These are phyloP conservation scores for Fusarium tupiense DNA, from an alignment of 2,329 filamentous ascomycete species.

Conservation along the genomic window DNA sequence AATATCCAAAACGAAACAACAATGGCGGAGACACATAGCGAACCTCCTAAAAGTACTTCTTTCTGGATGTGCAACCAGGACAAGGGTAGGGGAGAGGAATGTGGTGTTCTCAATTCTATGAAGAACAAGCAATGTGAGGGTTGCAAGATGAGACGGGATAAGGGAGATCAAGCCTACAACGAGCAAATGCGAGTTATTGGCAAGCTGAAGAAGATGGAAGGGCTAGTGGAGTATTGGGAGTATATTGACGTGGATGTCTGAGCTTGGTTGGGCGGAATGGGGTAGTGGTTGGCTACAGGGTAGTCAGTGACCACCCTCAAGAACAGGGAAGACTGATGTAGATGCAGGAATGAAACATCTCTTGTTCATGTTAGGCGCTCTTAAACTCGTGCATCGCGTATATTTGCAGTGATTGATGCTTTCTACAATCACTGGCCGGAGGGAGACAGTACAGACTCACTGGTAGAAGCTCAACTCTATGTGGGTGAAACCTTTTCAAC, in stretches of 20 bases:
- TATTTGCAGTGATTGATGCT: fast-evolving
- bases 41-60: no score
- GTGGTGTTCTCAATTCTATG: not conserved
- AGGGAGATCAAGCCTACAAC: not conserved
- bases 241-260: not conserved
- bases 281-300: no score
- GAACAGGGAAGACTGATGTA: no score
- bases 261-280: not conserved
- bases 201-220: not conserved
- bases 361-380: fast-evolving
- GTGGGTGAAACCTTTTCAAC: no score
- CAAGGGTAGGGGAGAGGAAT: not conserved
- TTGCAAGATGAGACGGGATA: not conserved
- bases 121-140: not conserved
- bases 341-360: not conserved
- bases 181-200: not conserved
- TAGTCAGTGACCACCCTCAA: fast-evolving
- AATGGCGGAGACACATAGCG: not conserved
- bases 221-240: not conserved
- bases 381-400: fast-evolving
- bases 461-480: fast-evolving
- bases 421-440: fast-evolving
- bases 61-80: not conserved
- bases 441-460: no score
- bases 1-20: fast-evolving